A percentile compares a stretch with the other conserved stretches of the same genome.
phyloP scores from a whole-genome alignment of 2,329 filamentous ascomycete genomes.

The Botrytis elliptica region DNA sequence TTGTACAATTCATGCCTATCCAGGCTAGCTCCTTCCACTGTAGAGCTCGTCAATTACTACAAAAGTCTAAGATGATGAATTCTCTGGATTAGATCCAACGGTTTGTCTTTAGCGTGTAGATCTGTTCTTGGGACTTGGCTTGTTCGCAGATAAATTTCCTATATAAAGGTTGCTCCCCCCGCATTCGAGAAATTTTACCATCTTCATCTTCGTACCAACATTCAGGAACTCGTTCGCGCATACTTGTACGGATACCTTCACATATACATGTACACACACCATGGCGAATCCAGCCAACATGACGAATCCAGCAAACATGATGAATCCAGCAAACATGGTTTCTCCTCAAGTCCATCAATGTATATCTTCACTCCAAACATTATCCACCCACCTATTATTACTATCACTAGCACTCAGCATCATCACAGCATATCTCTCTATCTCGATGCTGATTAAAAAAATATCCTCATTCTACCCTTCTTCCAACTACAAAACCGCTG shows the following conservation, averaged over 20 bases:
- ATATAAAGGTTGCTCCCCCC: not conserved
- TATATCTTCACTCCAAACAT: not conserved
- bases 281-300: not conserved
- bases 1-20: too few relatives aligned
- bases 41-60: not conserved
- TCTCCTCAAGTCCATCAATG: not conserved
- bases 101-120: not conserved
- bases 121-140: not conserved
- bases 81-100: not conserved
- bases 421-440: too few relatives aligned
- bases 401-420: too few relatives aligned
- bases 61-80: not conserved
- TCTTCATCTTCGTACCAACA: not conserved
- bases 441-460: too few relatives aligned
- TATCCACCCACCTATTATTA: not conserved
- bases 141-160: too few relatives aligned
- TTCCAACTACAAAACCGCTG: too few relatives aligned
- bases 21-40: too few relatives aligned
- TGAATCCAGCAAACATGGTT: not conserved
- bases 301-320: not conserved
- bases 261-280: not conserved
- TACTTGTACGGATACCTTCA: not conserved
- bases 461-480: too few relatives aligned
- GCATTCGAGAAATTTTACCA: fast-evolving
- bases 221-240: not conserved